phyloP scores from a whole-genome alignment of 768 basidiomycete species.

The Leccinum barrowsii region DNA sequence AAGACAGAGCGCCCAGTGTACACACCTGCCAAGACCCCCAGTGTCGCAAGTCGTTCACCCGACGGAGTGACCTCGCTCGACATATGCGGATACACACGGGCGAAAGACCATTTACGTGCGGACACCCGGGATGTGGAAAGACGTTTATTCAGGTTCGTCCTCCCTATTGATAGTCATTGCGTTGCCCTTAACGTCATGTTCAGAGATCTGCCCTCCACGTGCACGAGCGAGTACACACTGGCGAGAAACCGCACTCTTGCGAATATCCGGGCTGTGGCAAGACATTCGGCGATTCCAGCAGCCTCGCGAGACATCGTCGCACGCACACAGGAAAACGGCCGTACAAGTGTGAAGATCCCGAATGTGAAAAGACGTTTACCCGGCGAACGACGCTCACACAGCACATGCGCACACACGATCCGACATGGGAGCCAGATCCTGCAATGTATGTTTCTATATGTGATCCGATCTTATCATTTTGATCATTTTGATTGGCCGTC shows the following conservation, averaged over 20 bases:
- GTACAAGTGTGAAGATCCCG: constrained; percentile 80
- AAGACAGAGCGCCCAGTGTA: constrained; percentile 43
- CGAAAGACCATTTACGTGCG: constrained; percentile 80
- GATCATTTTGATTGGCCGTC: constrained; percentile 14
- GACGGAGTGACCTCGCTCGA: constrained; percentile 78
- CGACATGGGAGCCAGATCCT: constrained; percentile 81
- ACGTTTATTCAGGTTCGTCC: constrained; percentile 81
- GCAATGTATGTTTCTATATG: constrained; percentile 54
- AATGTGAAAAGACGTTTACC: constrained; percentile 86
- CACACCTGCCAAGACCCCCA: constrained; percentile 70
- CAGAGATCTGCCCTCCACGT: constrained; percentile 89
- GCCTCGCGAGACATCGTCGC: constrained; percentile 85
- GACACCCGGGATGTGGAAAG: constrained; percentile 73
- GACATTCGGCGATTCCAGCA: constrained; percentile 89
- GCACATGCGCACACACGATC: constrained; percentile 87
- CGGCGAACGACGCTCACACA: constrained; percentile 79
- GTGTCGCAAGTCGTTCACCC: constrained; percentile 78
- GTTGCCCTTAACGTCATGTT: constrained; percentile 12
- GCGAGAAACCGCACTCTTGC: constrained; percentile 89
- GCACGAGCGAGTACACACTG: constrained; percentile 85
- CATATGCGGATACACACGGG: constrained; percentile 91
- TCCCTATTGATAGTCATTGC: background rate
- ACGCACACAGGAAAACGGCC: constrained; percentile 86
- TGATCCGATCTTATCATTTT: background rate
- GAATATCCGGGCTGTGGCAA: constrained; percentile 86